Evolutionary conservation across 208 protist species (phyloP), one percentile per base, ranked within the genome.

Genomic region (Leishmania aethiopica): DNA sequence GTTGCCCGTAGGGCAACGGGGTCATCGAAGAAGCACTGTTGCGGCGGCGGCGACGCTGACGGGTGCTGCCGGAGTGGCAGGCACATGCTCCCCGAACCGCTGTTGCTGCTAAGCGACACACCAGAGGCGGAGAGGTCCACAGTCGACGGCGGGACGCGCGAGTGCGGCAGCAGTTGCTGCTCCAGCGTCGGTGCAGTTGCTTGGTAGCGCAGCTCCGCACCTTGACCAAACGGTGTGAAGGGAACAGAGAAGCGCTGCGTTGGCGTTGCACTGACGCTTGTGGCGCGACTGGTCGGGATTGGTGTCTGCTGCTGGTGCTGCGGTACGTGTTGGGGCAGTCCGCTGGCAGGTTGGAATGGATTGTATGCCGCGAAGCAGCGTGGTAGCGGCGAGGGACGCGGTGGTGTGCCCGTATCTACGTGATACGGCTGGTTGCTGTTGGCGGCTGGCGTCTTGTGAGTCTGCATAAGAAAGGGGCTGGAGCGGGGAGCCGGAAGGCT

Each of bases 11-110:
- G n/a, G 17, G 45, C 47, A 19, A 25, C 25, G n/a, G 25, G 3
- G 47, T 75, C 47, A 59, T 57, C 47, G n/a, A 57, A 74, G 75
- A 78, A 69, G 66, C 75, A 70, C 78, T 79, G 53, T 3, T 79
- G 83, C 76, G 70, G 80, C 49, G 53, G 15, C 37, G 49, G 49
- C 57, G 55, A 70, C 6, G 57, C 64, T 28, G 49, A 57, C 10
- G 47, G 32, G 47, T 47, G 15, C 40, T 72, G 67, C 2, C 42
- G 19, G 40, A 47, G 40, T n/a, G 71, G n/a, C 10, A 32, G 71
- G 25, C 47, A 59, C 25, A 75, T 25, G 47, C 45, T 37, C 17
- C 32, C 22, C 40, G 75, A 22, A 6, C n/a, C 19, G 73, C 73
- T 77, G 19, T 49, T 62, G 73, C 51, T 77, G 35, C 73, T 77